Percentiles rank a stretch among this genome's conserved stretches.
Conservation (phyloP, 2,329 filamentous ascomycete species). For the Paradendryphiella salina region DNA sequence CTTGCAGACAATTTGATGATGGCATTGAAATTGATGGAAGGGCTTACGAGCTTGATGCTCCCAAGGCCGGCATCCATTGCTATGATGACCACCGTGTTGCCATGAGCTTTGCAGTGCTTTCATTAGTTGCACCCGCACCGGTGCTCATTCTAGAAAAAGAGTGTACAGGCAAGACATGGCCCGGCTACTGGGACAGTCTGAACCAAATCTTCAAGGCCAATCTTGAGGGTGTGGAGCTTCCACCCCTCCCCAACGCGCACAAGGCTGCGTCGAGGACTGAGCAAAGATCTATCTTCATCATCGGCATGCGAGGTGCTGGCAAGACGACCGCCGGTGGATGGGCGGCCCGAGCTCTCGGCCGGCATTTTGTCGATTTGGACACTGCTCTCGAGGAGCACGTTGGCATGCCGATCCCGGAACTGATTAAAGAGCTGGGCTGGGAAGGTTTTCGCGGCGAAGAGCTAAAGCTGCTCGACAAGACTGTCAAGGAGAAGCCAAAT, state of each 20-base stretch:
- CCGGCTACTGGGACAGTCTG: conserved; percentile 95
- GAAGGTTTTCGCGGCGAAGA: conserved; percentile 84
- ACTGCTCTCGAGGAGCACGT: conserved; percentile 76
- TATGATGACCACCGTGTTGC: conserved; percentile 98
- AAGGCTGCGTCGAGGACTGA: conserved; percentile 33
- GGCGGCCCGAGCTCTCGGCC: conserved; percentile 74
- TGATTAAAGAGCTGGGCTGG: conserved; percentile 81
- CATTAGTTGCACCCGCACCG: conserved; percentile 69
- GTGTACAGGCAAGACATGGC: conserved; percentile 97
- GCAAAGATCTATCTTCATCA: conserved; percentile 80
- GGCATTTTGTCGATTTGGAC: conserved; percentile 85
- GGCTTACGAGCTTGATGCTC: conserved; percentile 55
- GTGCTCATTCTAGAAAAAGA: conserved; percentile 85
- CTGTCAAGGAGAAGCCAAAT: conserved; percentile 72
- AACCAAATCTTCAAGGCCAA: conserved; percentile 74
- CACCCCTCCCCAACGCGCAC: conserved; percentile 41
- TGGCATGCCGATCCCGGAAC: conserved; percentile 79
- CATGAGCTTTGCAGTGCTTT: conserved; percentile 95
- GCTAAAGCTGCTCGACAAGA: conserved; percentile 69
- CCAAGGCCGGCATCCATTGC: conserved; percentile 74
- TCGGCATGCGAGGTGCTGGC: conserved; percentile 95
- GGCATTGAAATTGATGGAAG: conserved; percentile 77
- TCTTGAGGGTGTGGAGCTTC: conserved; percentile 72
- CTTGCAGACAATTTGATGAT: conserved; percentile 85
- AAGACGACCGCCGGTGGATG: conserved; percentile 93